Evolutionary conservation across 768 basidiomycete genomes (phyloP).

Genomic region (Pilatotrama ljubarskyi): DNA sequence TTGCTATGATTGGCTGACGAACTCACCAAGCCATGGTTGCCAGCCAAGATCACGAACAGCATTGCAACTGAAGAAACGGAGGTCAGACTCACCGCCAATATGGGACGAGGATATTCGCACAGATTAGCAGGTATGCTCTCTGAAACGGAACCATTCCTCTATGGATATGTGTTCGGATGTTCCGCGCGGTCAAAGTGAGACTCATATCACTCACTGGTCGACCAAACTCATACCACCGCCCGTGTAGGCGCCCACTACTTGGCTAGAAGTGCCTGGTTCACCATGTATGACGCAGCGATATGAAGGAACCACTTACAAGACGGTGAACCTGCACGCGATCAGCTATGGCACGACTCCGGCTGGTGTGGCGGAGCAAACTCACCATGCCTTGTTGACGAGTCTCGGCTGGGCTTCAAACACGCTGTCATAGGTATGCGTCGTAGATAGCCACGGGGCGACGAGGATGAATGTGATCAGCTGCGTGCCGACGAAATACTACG

Average conservation of each 20-base stretch:
- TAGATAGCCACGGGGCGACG: constrained; percentile 61
- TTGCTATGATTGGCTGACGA: background rate
- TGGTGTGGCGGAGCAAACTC: background rate
- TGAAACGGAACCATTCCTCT: constrained; percentile 74
- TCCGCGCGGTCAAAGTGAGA: background rate
- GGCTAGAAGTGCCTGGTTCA: constrained; percentile 3
- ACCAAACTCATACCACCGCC: constrained; percentile 71
- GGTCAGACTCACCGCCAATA: background rate
- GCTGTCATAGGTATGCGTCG: constrained; percentile 45
- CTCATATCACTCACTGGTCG: constrained; percentile 45
- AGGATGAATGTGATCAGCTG: constrained; percentile 59
- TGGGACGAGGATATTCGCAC: constrained; percentile 29
- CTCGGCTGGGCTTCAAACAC: constrained; percentile 51
- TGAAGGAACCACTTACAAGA: constrained; percentile 8
- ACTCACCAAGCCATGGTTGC: constrained; percentile 74
- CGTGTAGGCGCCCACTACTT: constrained; percentile 47
- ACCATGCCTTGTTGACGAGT: constrained; percentile 61
- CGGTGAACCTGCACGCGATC: constrained; percentile 5
- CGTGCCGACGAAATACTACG: constrained; percentile 62
- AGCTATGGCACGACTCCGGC: background rate
- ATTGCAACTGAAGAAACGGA: constrained; percentile 41
- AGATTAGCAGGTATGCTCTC: constrained; percentile 62
- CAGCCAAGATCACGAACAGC: constrained; percentile 67
- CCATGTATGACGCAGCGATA: background rate
- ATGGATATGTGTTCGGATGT: background rate